These are phyloP conservation scores for Ophiostoma ulmi DNA, from an alignment of 2,329 filamentous ascomycete species.

Conservation along the genomic window DNA sequence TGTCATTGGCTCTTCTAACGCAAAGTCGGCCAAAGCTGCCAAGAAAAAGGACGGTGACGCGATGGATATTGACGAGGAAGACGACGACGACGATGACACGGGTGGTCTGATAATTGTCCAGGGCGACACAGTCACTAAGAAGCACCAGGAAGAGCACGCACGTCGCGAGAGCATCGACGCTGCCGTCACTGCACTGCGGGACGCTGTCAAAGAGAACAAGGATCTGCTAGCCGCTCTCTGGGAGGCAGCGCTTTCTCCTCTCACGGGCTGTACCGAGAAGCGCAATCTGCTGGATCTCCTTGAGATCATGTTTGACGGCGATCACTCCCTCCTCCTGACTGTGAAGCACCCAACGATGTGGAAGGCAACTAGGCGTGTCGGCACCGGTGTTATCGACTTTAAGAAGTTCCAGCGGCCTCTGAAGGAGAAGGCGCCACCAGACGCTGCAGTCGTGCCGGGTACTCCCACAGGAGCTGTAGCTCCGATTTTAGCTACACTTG, in stretches of 20 bases:
- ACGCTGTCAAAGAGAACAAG: slow-evolving; percentile 41
- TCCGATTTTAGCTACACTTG: neutral
- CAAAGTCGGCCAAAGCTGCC: slow-evolving; percentile 12
- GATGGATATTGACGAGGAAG: slow-evolving; percentile 22
- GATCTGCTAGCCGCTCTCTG: slow-evolving; percentile 45
- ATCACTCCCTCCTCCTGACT: slow-evolving; percentile 43
- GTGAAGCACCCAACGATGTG: slow-evolving; percentile 46
- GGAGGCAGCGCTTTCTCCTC: slow-evolving; percentile 45
- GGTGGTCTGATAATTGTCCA: slow-evolving; percentile 46
- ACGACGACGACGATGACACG: slow-evolving; percentile 33
- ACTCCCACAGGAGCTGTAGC: neutral
- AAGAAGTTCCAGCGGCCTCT: slow-evolving; percentile 26
- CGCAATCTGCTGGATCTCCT: slow-evolving; percentile 49
- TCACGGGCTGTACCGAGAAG: slow-evolving; percentile 46
- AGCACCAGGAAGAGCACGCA: slow-evolving; percentile 43
- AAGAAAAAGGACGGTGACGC: slow-evolving; percentile 39
- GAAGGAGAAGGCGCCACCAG: slow-evolving; percentile 7
- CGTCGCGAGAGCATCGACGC: slow-evolving; percentile 45
- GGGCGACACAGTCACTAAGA: slow-evolving; percentile 41
- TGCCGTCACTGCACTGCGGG: slow-evolving; percentile 47
- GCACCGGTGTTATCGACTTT: slow-evolving; percentile 25
- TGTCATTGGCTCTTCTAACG: neutral
- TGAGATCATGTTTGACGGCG: slow-evolving; percentile 46
- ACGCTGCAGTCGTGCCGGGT: neutral
- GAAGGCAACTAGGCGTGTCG: slow-evolving; percentile 33